phyloP scores from a whole-genome alignment of 371 early-diverging fungal genomes.

The Synchytrium microbalum region DNA sequence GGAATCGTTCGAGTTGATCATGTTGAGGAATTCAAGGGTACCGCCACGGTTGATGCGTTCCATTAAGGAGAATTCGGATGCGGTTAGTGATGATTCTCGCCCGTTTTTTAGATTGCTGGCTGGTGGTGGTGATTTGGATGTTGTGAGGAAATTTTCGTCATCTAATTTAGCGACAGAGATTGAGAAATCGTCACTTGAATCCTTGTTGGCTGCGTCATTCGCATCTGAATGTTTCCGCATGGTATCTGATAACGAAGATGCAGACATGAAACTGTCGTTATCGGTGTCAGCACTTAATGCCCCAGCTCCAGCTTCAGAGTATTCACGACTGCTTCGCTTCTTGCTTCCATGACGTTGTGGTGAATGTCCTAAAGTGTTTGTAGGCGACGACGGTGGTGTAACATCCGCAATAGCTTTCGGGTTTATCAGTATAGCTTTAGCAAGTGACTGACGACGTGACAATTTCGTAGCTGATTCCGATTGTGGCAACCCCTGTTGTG shows the following conservation, averaged over 20 bases:
- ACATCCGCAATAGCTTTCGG: too few relatives aligned
- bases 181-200: background rate
- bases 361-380: background rate
- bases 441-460: background rate
- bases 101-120: background rate
- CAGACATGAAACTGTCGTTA: background rate
- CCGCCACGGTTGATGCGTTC: background rate
- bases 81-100: background rate
- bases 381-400: too few relatives aligned
- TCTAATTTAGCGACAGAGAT: background rate
- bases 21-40: background rate
- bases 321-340: background rate
- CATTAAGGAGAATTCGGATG: background rate
- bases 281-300: too few relatives aligned
- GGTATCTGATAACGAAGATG: background rate
- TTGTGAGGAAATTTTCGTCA: too few relatives aligned
- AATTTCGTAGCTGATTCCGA: background rate
- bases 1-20: background rate
- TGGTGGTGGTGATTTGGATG: background rate
- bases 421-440: background rate
- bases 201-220: background rate
- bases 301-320: background rate
- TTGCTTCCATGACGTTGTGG: background rate
- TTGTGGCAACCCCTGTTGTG: background rate
- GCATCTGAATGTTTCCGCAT: background rate